A percentile compares a stretch with the other conserved stretches of the same genome.
Conservation (phyloP, 257 asterid genomes). For the Nicotiana tabacum region DNA sequence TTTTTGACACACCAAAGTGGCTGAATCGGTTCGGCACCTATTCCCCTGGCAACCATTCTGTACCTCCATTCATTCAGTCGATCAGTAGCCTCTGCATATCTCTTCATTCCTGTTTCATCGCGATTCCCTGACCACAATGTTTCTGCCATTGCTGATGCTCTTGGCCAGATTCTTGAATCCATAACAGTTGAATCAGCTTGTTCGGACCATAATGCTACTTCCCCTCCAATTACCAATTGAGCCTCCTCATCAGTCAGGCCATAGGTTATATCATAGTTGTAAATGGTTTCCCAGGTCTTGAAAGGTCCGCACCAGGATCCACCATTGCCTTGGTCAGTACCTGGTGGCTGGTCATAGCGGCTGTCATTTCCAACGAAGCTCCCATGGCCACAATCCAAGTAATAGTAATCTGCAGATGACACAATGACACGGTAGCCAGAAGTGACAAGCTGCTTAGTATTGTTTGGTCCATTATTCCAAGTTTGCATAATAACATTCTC, state of each 20-base stretch:
- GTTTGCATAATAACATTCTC: slow-evolving; percentile 65
- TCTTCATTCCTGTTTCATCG: slow-evolving; percentile 61
- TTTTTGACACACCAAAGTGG: slow-evolving; percentile 94
- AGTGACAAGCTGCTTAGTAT: slow-evolving; percentile 52
- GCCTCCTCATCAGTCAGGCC: slow-evolving; percentile 52
- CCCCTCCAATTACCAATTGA: slow-evolving; percentile 77
- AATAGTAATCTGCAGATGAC: slow-evolving; percentile 68
- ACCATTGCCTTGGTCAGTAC: slow-evolving; percentile 51
- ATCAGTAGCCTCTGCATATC: slow-evolving; percentile 76
- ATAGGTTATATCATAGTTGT: slow-evolving; percentile 73
- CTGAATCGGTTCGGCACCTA: slow-evolving; percentile 85
- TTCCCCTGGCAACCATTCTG: slow-evolving; percentile 72
- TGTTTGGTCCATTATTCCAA: slow-evolving; percentile 79
- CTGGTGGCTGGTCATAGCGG: slow-evolving; percentile 52
- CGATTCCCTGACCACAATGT: slow-evolving; percentile 82
- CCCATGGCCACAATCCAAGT: slow-evolving; percentile 95
- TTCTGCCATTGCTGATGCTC: slow-evolving; percentile 84
- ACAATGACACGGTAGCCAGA: slow-evolving; percentile 75
- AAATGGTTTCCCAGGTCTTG: slow-evolving; percentile 87
- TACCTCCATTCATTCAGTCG: slow-evolving; percentile 86
- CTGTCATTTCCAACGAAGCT: slow-evolving; percentile 61
- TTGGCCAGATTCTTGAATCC: slow-evolving; percentile 85
- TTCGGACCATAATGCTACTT: slow-evolving; percentile 90
- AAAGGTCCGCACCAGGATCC: slow-evolving; percentile 97
- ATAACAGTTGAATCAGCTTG: slow-evolving; percentile 81